A percentile compares a stretch with the other conserved stretches of the same genome.
Evolutionary conservation across 495 filamentous ascomycete genomes (phyloP).

Genomic region (Hypoxylon fuscum): DNA sequence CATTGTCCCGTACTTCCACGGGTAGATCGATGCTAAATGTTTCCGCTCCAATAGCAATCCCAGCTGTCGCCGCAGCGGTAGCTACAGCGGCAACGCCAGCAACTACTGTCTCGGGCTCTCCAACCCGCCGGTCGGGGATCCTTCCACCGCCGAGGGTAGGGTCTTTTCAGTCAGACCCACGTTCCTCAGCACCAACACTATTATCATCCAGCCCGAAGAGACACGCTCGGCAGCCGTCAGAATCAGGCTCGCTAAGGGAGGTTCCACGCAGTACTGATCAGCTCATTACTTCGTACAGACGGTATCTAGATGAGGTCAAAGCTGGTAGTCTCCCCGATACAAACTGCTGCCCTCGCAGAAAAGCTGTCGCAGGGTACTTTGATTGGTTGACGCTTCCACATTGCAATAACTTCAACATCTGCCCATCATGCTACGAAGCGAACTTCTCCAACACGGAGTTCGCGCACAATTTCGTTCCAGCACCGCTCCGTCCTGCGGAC

Average conservation of each 20-base stretch:
- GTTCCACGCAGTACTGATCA: constrained; percentile 21
- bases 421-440: constrained; percentile 52
- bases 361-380: constrained; percentile 40
- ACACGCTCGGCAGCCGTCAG: constrained; percentile 43
- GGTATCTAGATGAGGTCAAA: constrained; percentile 48
- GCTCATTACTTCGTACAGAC: constrained; percentile 44
- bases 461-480: constrained; percentile 49
- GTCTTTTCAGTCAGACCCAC: constrained; percentile 21
- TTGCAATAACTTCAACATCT: constrained; percentile 57
- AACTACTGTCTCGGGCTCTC: constrained; percentile 29
- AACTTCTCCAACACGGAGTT: constrained; percentile 52
- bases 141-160: constrained; percentile 25
- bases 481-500: constrained; percentile 46
- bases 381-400: constrained; percentile 54
- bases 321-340: constrained; percentile 46
- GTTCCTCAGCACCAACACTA: constrained; percentile 24
- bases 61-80: constrained; percentile 12
- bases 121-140: constrained; percentile 28
- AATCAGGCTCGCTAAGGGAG: constrained; percentile 39
- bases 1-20: constrained; percentile 42
- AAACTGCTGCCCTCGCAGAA: constrained; percentile 50
- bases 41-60: constrained; percentile 35
- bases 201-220: constrained; percentile 27
- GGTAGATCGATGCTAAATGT: constrained; percentile 27
- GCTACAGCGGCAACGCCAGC: constrained; percentile 36